These are phyloP conservation scores for Rhizophlyctis rosea DNA, from an alignment of 192 early-diverging fungal genomes.

Conservation along the genomic window DNA sequence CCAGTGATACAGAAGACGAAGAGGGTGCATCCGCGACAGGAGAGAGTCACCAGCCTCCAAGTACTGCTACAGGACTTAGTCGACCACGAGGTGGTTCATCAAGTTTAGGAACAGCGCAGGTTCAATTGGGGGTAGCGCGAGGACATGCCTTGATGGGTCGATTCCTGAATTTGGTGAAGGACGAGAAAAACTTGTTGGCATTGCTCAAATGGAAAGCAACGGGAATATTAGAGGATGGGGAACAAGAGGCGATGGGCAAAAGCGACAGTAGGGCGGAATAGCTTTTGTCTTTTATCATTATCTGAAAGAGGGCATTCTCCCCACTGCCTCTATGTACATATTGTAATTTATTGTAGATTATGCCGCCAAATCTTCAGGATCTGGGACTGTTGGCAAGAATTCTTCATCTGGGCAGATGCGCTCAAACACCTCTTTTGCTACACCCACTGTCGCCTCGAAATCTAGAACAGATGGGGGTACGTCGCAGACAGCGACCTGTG, in stretches of 20 bases:
- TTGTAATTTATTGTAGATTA: no score
- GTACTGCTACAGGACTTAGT: not conserved
- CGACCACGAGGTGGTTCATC: not conserved
- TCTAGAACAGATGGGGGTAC: constrained; percentile 2
- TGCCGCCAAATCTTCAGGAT: no score
- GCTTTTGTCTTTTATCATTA: no score
- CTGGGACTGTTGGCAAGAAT: no score
- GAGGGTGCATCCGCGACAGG: not conserved
- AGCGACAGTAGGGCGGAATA: no score
- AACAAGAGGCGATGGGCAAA: constrained; percentile 1
- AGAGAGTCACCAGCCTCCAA: not conserved
- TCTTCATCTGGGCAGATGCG: constrained; percentile 3
- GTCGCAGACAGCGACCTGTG: no score
- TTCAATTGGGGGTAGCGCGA: constrained; percentile 43
- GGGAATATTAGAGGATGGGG: constrained; percentile 12
- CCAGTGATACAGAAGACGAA: not conserved
- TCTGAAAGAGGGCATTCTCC: no score
- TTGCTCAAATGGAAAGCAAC: constrained; percentile 36
- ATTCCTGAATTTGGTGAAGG: constrained; percentile 33
- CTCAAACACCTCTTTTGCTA: constrained; percentile 6
- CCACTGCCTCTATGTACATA: no score
- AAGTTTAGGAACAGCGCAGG: constrained; percentile 34
- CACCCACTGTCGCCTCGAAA: constrained; percentile 5
- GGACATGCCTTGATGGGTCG: constrained; percentile 42
- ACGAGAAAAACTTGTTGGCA: constrained; percentile 15